Evolutionary conservation across 2,329 filamentous ascomycete genomes (phyloP).

Genomic region (Aureobasidium musti): DNA sequence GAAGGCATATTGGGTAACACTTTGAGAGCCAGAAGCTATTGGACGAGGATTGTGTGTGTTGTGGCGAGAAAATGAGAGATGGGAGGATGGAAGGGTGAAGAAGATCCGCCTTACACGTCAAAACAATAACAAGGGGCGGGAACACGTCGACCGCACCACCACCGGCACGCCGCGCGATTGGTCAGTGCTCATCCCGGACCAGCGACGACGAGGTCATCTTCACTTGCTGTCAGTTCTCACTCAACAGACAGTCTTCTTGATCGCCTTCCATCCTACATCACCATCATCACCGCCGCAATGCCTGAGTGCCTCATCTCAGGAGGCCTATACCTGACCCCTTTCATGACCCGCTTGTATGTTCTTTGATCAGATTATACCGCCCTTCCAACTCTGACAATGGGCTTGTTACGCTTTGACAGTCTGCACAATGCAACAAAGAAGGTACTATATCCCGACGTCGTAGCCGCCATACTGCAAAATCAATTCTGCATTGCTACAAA

Average conservation of each 20-base stretch:
- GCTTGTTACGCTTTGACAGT: not conserved
- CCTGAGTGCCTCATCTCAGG: not conserved
- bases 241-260: not conserved
- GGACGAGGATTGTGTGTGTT: too few species aligned
- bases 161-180: not conserved
- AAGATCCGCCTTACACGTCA: not conserved
- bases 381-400: not conserved
- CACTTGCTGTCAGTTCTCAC: not conserved
- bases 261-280: not conserved
- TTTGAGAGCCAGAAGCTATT: too few species aligned
- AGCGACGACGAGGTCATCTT: not conserved
- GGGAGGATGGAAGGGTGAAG: not conserved
- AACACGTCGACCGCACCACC: not conserved
- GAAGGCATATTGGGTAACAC: not conserved
- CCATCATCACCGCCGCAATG: not conserved
- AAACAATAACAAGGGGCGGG: not conserved
- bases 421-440: not conserved
- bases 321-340: not conserved
- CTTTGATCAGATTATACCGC: not conserved
- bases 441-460: not conserved
- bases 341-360: not conserved
- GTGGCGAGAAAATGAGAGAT: not conserved
- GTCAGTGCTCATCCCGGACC: not conserved
- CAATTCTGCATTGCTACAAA: not conserved
- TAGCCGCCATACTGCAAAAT: not conserved